A percentile compares a stretch with the other conserved stretches of the same genome.
Conservation (phyloP, 2,329 filamentous ascomycete genomes). For the Beauveria australis region DNA sequence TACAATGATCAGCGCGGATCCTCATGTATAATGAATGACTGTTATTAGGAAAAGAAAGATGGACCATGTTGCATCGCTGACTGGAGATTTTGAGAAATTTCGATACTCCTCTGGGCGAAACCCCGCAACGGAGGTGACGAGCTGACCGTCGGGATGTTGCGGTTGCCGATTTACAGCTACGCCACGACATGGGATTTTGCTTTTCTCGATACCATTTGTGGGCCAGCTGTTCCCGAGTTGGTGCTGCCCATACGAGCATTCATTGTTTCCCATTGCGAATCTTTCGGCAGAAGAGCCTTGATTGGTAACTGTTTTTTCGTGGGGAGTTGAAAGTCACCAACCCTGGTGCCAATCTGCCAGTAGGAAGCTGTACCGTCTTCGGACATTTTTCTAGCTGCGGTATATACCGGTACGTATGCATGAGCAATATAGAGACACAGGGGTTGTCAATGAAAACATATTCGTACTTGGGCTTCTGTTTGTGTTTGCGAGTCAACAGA, state of each 20-base stretch:
- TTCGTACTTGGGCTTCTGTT: too few species aligned
- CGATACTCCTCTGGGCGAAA: not conserved
- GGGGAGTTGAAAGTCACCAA: not conserved
- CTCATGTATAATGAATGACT: not conserved
- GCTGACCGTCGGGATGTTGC: not conserved
- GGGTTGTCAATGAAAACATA: too few species aligned
- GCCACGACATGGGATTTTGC: not conserved
- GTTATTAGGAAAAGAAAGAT: not conserved
- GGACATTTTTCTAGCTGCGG: too few species aligned
- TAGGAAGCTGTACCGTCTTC: not conserved
- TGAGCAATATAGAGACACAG: too few species aligned
- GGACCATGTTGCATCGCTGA: not conserved
- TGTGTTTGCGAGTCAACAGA: too few species aligned
- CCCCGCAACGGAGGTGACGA: not conserved
- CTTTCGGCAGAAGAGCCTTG: too few species aligned
- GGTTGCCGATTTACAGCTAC: not conserved
- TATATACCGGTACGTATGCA: too few species aligned
- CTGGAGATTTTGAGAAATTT: not conserved
- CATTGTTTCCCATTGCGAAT: too few species aligned
- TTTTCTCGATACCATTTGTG: not conserved
- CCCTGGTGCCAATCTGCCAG: not conserved
- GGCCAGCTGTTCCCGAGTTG: too few species aligned
- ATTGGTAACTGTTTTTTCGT: not conserved
- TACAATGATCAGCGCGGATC: not conserved
- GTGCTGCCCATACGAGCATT: too few species aligned